A percentile compares a stretch with the other conserved stretches of the same genome.
These are phyloP conservation scores for Penicillium thymicola DNA, from an alignment of 2,329 filamentous ascomycete genomes.

Conservation along the genomic window DNA sequence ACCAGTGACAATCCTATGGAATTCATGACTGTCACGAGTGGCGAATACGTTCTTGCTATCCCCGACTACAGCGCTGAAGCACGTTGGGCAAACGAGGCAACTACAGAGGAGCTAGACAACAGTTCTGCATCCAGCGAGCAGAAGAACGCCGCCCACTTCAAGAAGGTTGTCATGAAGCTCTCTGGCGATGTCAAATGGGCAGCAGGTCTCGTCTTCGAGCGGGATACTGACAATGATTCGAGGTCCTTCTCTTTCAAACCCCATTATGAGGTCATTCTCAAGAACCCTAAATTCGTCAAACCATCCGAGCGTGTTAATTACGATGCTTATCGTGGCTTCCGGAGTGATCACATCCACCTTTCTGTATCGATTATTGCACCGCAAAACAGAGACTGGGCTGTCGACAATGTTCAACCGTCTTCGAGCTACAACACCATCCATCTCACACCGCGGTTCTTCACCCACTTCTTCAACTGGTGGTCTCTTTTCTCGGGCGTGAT, in stretches of 20 bases:
- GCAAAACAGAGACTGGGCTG: conserved; percentile 79
- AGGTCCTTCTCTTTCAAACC: conserved; percentile 86
- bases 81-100: conserved; percentile 55
- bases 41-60: conserved; percentile 89
- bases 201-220: conserved; percentile 87
- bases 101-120: conserved; percentile 55
- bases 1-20: conserved; percentile 81
- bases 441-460: conserved; percentile 92
- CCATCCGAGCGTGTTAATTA: conserved; percentile 59
- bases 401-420: conserved; percentile 70
- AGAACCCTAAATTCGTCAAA: conserved; percentile 72
- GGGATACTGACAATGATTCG: conserved; percentile 66
- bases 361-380: conserved; percentile 89
- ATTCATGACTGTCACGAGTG: conserved; percentile 94
- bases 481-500: conserved; percentile 92
- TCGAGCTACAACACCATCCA: conserved; percentile 96
- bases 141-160: conserved; percentile 79
- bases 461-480: conserved; percentile 98
- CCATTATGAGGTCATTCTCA: conserved; percentile 87
- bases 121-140: conserved; percentile 60
- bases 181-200: conserved; percentile 95
- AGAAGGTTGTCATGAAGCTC: conserved; percentile 98
- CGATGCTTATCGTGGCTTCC: conserved; percentile 94
- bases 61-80: conserved; percentile 91
- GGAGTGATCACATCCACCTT: conserved; percentile 93